These are phyloP conservation scores for Apiospora malaysiana DNA, from an alignment of 2,329 filamentous ascomycete species.

Conservation along the genomic window DNA sequence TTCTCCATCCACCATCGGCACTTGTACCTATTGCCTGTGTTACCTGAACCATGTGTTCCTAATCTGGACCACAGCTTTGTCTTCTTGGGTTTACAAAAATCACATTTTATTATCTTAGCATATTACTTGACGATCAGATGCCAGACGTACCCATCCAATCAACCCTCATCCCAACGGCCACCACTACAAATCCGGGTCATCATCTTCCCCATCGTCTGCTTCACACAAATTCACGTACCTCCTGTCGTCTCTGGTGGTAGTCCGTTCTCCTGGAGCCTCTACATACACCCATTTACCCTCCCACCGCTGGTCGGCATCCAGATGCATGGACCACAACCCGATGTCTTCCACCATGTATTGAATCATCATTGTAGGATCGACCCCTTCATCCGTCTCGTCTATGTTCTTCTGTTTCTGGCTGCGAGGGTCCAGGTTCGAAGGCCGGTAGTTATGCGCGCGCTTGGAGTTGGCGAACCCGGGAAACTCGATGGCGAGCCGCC, in stretches of 20 bases:
- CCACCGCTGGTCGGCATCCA: neutral
- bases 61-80: too few species aligned
- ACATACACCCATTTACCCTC: neutral
- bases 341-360: neutral
- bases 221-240: neutral
- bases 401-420: neutral
- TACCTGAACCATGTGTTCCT: neutral
- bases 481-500: slow-evolving; percentile 20
- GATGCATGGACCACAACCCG: neutral
- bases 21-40: neutral
- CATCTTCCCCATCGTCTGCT: too few species aligned
- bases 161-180: neutral
- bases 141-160: neutral
- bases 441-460: neutral
- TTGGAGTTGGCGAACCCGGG: slow-evolving; percentile 4
- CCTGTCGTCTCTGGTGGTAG: neutral
- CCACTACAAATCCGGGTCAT: too few species aligned
- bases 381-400: neutral
- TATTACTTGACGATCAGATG: neutral
- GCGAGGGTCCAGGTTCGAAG: neutral
- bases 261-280: neutral
- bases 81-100: neutral
- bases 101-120: neutral
- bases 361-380: neutral
- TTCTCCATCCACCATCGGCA: neutral